phyloP scores from a whole-genome alignment of 495 filamentous ascomycete species.

The Talaromyces proteolyticus region DNA sequence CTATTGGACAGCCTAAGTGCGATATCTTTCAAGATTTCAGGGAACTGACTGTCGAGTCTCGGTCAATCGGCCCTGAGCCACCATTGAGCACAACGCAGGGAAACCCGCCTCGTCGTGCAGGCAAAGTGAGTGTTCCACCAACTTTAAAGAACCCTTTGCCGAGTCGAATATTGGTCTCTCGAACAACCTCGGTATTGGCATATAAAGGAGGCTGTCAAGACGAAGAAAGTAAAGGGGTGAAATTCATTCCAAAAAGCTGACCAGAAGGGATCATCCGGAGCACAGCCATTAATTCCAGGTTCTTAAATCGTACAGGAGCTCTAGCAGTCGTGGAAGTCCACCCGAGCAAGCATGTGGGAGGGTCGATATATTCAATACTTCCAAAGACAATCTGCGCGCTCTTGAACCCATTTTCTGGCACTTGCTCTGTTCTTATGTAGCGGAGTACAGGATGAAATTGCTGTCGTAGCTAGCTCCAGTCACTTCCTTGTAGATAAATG shows the following conservation, averaged over 20 bases:
- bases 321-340: neutral
- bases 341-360: neutral
- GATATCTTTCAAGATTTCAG: constrained; percentile 10
- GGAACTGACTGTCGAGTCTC: neutral
- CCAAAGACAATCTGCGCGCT: neutral
- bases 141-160: neutral
- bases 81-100: neutral
- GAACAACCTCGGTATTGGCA: neutral
- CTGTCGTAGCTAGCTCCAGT: too few species aligned
- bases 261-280: neutral
- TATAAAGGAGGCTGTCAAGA: neutral
- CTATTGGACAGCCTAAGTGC: constrained; percentile 7
- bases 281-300: neutral
- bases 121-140: neutral
- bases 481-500: too few species aligned
- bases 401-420: neutral
- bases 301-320: neutral
- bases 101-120: neutral
- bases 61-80: neutral
- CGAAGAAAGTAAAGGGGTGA: neutral
- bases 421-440: neutral
- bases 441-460: neutral
- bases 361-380: neutral
- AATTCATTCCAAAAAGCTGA: neutral
- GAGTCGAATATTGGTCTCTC: neutral